Percentiles rank a stretch among this genome's conserved stretches.
Conservation (phyloP, 257 asterid species). For the Nyctanthes arbortristis region DNA sequence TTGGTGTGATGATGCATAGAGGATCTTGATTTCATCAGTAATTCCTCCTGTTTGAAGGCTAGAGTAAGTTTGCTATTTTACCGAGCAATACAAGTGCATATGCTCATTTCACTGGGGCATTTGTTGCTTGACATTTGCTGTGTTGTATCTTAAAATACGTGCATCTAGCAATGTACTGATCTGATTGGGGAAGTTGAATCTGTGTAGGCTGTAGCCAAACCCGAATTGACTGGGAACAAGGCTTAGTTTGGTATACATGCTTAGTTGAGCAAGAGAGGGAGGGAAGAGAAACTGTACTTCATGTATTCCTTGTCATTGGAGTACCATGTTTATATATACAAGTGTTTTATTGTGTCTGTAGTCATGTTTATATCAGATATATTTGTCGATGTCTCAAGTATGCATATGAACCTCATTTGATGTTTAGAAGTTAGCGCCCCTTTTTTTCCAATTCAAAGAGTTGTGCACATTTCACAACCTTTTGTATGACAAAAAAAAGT, state of each 20-base stretch:
- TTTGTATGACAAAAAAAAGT: too few relatives aligned
- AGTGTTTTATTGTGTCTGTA: neutral
- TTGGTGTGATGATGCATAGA: conserved; percentile 15
- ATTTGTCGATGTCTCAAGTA: neutral
- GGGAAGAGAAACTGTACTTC: neutral
- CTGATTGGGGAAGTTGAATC: neutral
- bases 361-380: conserved; percentile 1
- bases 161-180: neutral
- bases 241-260: neutral
- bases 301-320: neutral
- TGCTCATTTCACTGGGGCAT: neutral
- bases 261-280: neutral
- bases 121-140: neutral
- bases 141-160: neutral
- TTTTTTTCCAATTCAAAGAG: too few relatives aligned
- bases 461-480: too few relatives aligned
- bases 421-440: too few relatives aligned
- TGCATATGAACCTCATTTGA: too few relatives aligned
- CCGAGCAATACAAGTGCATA: neutral
- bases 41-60: neutral
- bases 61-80: conserved; percentile 8
- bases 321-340: conserved; percentile 4
- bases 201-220: neutral
- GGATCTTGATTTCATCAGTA: neutral
- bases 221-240: neutral